These are phyloP conservation scores for Mortierella sp. DNA, from an alignment of 371 early-diverging fungal genomes.

Conservation along the genomic window DNA sequence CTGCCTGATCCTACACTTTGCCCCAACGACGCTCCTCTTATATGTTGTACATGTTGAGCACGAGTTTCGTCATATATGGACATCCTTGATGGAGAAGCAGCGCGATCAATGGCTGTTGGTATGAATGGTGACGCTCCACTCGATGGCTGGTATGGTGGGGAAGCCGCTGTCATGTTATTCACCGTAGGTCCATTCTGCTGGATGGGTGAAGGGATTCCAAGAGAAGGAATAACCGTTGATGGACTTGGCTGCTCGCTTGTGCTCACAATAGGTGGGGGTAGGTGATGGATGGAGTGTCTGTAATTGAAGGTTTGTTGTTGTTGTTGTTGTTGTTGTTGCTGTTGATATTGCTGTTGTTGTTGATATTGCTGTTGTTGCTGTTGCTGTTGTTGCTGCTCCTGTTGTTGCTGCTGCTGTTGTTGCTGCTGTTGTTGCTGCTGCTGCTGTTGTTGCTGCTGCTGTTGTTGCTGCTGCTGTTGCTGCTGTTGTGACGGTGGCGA, in stretches of 20 bases:
- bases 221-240: conserved; percentile 20
- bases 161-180: not conserved
- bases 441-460: not conserved
- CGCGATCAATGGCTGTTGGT: not conserved
- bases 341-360: not conserved
- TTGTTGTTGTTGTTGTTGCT: not conserved
- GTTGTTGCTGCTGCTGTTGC: not conserved
- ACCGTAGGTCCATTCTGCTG: conserved; percentile 1
- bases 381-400: conserved; percentile 4
- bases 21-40: conserved; percentile 17
- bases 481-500: not conserved
- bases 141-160: conserved; percentile 14
- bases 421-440: not conserved
- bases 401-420: conserved; percentile 3
- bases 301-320: not conserved
- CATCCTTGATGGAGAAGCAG: conserved; percentile 1
- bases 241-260: conserved; percentile 15
- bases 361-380: conserved; percentile 8
- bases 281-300: not conserved
- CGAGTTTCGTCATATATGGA: conserved; percentile 30
- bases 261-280: conserved; percentile 8
- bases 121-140: not conserved
- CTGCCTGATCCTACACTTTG: conserved; percentile 9
- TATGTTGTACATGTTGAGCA: conserved; percentile 21
- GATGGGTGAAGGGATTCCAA: conserved; percentile 30